Evolutionary conservation across 1,284 basidiomycete species (phyloP), one percentile per base, ranked within the genome.

Genomic region (Microbotryum intermedium): DNA sequence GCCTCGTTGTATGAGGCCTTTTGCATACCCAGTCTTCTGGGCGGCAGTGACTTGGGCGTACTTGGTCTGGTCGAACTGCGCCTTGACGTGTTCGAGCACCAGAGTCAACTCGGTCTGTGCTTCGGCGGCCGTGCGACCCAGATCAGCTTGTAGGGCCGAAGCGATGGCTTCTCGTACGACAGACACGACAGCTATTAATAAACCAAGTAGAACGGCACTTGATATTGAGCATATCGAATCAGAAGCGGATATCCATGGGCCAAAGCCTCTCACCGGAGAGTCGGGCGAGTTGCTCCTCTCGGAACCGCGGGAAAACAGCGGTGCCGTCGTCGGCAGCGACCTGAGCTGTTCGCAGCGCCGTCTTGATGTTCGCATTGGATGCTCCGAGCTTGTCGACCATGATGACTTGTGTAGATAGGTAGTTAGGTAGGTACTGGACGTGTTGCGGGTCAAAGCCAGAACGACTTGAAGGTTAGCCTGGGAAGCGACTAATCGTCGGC

Each of bases 201-300:
- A 20, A 30, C n/a, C 7, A 50, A 21, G 49, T 44, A 6, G 13
- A 16, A 30, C 13, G n/a, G 23, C 18, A 20, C 53, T 21, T 7
- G 5, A 23, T 6, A 7, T 8, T 23, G 43, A n/a, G 26, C 30
- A 0, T 9, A 0, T 43, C n/a, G 39, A n/a, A 21, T 9, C 21
- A 26, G 23, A 16, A 47, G 34, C 11, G 34, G 34, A 16, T 39
- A 39, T 39, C 5, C 18, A 11, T 39, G 34, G 18, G 34, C 34
- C 34, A 18, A 39, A 39, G 11, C 34, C 18, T 39, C 57, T 42
- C 20, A 59, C 57, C 44, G 39, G 43, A 50, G 18, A 59, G 52
- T 25, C 28, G 42, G 30, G 45, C 29, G 46, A 59, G 52, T 30
- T 59, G 57, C 6, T 48, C 52, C n/a, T 59, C 46, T 6, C 21